These are phyloP conservation scores for Toxoplasma gondii DNA, from an alignment of 169 alveolate genomes.

Conservation along the genomic window DNA sequence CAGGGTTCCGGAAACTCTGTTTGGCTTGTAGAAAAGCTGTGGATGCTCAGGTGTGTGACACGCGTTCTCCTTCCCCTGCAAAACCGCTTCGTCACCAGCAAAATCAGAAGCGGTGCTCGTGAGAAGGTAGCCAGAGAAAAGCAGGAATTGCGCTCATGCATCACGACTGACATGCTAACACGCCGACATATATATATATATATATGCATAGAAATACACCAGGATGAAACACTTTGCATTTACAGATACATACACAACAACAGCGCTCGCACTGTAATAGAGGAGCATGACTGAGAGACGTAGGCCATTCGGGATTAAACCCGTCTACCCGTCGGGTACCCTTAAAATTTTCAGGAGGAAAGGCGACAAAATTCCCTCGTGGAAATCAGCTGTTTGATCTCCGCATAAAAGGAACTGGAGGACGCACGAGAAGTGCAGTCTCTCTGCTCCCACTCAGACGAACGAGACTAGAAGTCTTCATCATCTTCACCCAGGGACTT, in stretches of 20 bases:
- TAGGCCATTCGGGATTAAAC: not conserved
- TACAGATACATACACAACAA: too few relatives aligned
- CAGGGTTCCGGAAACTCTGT: not conserved
- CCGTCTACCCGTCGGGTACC: too few relatives aligned
- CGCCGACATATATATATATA: not conserved
- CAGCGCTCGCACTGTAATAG: too few relatives aligned
- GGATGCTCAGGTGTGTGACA: not conserved
- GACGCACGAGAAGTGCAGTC: not conserved
- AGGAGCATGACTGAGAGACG: not conserved
- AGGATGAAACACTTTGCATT: too few relatives aligned
- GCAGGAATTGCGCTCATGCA: not conserved
- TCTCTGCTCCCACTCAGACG: not conserved
- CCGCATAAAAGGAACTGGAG: not conserved
- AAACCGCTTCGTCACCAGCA: conserved; percentile 25
- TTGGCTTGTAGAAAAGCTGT: not conserved
- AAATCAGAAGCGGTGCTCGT: conserved; percentile 21
- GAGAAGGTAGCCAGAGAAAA: not conserved
- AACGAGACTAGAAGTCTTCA: conserved; percentile 2
- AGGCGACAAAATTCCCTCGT: not conserved
- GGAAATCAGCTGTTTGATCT: not conserved
- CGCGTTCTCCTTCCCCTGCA: conserved; percentile 25
- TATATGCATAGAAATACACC: not conserved
- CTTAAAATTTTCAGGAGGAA: too few relatives aligned
- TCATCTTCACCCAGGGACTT: not conserved
- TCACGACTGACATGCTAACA: not conserved